phyloP scores from a whole-genome alignment of 768 basidiomycete species.

The Naganishia friedmannii region DNA sequence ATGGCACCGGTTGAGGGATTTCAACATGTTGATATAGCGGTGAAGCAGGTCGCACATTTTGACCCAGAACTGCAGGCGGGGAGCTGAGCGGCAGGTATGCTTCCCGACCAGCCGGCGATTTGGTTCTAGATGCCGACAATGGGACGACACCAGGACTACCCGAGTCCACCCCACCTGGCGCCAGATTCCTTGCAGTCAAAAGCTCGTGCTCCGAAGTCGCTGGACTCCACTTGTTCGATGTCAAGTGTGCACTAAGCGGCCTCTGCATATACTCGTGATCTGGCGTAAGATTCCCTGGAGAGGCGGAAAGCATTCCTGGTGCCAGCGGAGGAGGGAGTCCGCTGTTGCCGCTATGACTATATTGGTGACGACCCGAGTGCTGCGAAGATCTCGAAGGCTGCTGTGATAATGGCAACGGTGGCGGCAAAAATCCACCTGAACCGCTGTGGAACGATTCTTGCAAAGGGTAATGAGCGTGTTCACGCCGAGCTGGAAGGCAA shows the following conservation, averaged over 20 bases:
- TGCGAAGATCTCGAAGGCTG: conserved; percentile 13
- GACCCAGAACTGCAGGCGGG: not conserved
- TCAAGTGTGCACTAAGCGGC: not conserved
- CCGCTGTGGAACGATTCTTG: conserved; percentile 11
- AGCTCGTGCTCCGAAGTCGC: conserved; percentile 26
- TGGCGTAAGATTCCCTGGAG: not conserved
- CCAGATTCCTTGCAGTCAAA: not conserved
- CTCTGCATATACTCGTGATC: not conserved
- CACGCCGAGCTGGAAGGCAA: not conserved
- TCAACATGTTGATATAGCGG: conserved; percentile 1
- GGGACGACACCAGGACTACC: not conserved
- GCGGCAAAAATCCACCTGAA: not conserved
- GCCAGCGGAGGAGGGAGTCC: conserved; percentile 4
- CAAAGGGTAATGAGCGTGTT: not conserved
- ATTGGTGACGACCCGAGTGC: conserved; percentile 7
- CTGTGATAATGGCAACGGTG: conserved; percentile 12
- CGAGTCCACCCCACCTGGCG: not conserved
- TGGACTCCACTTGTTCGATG: conserved; percentile 16
- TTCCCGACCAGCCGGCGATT: conserved; percentile 4
- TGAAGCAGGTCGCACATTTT: conserved; percentile 3
- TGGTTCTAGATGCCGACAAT: not conserved
- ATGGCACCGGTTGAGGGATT: not conserved
- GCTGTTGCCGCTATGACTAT: not conserved
- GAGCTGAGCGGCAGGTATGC: not conserved
- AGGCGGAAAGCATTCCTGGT: conserved; percentile 1